A percentile compares a stretch with the other conserved stretches of the same genome.
Evolutionary conservation across 352 stramenopile genomes (phyloP).

Genomic region (Phytopythium kandeliae): DNA sequence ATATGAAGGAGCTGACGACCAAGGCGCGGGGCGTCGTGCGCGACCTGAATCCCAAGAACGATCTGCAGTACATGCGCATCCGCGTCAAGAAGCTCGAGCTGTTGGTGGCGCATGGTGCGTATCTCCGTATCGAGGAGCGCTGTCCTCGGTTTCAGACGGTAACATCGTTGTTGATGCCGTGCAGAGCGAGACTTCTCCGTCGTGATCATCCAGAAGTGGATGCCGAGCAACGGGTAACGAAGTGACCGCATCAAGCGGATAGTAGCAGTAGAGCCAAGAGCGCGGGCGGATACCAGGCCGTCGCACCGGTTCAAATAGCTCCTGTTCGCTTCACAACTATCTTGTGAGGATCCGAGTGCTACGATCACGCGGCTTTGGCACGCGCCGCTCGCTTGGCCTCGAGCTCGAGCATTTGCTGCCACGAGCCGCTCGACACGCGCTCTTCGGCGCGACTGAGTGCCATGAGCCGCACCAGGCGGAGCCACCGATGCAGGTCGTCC

Average conservation of each 20-base stretch:
- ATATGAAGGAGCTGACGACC: conserved; percentile 89
- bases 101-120: conserved; percentile 87
- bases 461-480: conserved; percentile 64
- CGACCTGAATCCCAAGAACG: conserved; percentile 94
- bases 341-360: background rate
- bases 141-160: background rate
- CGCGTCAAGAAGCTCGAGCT: conserved; percentile 91
- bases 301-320: too few relatives aligned
- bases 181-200: conserved; percentile 91
- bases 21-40: conserved; percentile 90
- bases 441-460: conserved; percentile 60
- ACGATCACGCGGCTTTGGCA: background rate
- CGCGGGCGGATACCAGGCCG: too few relatives aligned
- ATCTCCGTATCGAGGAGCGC: too few relatives aligned
- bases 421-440: conserved; percentile 33
- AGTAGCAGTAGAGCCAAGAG: conserved; percentile 5
- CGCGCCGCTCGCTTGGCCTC: conserved; percentile 37
- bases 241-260: background rate
- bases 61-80: conserved; percentile 92
- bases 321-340: too few relatives aligned
- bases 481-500: conserved; percentile 74
- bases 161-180: background rate
- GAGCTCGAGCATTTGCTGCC: conserved; percentile 55
- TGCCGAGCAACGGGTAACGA: conserved; percentile 29
- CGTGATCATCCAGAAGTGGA: conserved; percentile 94